Evolutionary conservation across 805 yeast genomes (phyloP).

Genomic region (Saccharomycopsis microspora): DNA sequence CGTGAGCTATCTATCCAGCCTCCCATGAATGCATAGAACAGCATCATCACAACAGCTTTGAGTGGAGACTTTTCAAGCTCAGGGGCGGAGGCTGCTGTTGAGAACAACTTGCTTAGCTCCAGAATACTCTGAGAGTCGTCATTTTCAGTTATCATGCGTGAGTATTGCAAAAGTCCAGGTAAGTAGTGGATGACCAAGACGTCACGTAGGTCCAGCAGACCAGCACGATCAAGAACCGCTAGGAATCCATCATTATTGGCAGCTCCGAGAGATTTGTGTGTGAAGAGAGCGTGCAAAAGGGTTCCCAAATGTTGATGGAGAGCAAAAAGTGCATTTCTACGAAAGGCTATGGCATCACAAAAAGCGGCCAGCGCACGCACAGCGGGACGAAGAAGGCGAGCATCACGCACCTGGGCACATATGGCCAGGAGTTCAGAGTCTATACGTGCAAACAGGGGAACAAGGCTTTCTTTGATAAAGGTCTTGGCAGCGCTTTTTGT

Average conservation of each 20-base stretch:
- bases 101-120: conserved; percentile 10
- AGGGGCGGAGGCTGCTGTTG: not conserved
- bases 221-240: conserved; percentile 23
- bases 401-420: too few relatives aligned
- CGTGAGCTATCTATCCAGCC: too few relatives aligned
- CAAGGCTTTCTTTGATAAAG: too few relatives aligned
- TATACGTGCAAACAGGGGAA: too few relatives aligned
- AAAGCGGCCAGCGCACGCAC: too few relatives aligned
- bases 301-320: conserved; percentile 69
- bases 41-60: conserved; percentile 2
- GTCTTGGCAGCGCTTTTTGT: too few relatives aligned
- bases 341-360: conserved; percentile 25
- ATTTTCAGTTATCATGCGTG: not conserved
- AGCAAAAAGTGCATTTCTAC: conserved; percentile 49
- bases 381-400: too few relatives aligned
- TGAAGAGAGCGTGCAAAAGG: conserved; percentile 41
- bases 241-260: conserved; percentile 24
- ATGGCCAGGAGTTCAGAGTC: too few relatives aligned
- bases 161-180: conserved; percentile 37
- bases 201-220: too few relatives aligned
- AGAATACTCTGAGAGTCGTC: conserved; percentile 1
- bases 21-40: not conserved
- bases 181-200: conserved; percentile 32
- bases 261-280: conserved; percentile 17
- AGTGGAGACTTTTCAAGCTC: conserved; percentile 5